Evolutionary conservation across 2,329 filamentous ascomycete species (phyloP), one percentile per base, ranked within the genome.

Genomic region (Blumeria graminis): DNA sequence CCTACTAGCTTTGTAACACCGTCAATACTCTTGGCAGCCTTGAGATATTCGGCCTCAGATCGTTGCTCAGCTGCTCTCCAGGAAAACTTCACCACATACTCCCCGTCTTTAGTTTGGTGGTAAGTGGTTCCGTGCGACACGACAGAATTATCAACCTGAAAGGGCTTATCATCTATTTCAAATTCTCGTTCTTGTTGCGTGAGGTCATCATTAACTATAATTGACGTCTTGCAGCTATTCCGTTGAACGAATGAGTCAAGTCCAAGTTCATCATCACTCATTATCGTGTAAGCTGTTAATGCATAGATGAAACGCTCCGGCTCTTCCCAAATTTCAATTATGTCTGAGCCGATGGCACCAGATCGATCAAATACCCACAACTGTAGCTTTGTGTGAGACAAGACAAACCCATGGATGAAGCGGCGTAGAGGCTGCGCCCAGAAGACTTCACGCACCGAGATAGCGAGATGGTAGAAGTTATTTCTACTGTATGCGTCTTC

Each of bases 391-490:
- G 53, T 56, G 55, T 55, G 46, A 41, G 33, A 59, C 16, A 61
- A 56, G 39, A 45, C 57, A 58, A 68, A 66, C 8, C 59, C 53
- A 56, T 18, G 63, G 69, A 56, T 69, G 64, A 35, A 62, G 58
- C 65, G 55, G 67, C 63, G 35, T 68, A 63, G 0, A 65, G 67
- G 62, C 69, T 70, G 51, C 67, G 68, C 48, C 66, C 59, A 59
- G 66, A 64, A 34, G 62, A 68, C 41, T 66, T 65, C 9, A 59
- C 60, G 48, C 4, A 28, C 22, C 1, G 22, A 28, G 22, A 28
- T 4, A 28, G 22, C 4, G 22, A 28, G 22, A 28, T 28, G 22
- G 22, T 28, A 28, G 22, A 28, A 28, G 22, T 28, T 28, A 2
- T 28, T 28, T 28, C 22, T 28, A 4, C 22, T 28, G 22, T 28